Conservation (phyloP, 225 moss, liverwort and hornwort genomes). For the Marchantia polymorpha region DNA sequence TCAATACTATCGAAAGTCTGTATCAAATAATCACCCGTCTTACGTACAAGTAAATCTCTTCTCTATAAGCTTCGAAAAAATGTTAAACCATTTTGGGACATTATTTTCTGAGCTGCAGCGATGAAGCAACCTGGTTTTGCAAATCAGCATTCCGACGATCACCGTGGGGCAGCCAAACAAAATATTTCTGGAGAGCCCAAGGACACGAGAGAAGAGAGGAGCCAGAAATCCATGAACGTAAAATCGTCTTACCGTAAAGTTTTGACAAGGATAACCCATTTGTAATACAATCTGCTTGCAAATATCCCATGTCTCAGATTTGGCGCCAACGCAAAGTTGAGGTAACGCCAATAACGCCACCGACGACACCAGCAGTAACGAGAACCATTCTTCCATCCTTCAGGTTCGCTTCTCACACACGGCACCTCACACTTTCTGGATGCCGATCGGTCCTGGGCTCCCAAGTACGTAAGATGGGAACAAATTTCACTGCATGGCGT, state of each 20-base stretch:
- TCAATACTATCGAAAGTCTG: too few species aligned
- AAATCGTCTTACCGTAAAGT: conserved; percentile 35
- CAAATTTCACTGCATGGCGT: neutral
- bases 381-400: neutral
- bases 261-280: conserved; percentile 34
- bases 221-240: neutral
- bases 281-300: conserved; percentile 34
- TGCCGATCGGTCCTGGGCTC: too few species aligned
- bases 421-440: neutral
- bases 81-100: too few species aligned
- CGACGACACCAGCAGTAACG: neutral
- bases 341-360: neutral
- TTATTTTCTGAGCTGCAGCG: neutral
- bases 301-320: conserved; percentile 16
- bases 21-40: too few species aligned
- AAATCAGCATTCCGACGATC: neutral
- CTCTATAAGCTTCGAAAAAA: too few species aligned
- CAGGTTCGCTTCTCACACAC: neutral
- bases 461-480: too few species aligned
- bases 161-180: neutral
- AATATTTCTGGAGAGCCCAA: neutral
- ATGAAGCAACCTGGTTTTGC: neutral
- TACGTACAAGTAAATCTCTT: too few species aligned
- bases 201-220: neutral
- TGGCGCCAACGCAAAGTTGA: neutral